Base-by-base conservation (phyloP, 179 eudicot species). In the Dionaea muscipula region DNA sequence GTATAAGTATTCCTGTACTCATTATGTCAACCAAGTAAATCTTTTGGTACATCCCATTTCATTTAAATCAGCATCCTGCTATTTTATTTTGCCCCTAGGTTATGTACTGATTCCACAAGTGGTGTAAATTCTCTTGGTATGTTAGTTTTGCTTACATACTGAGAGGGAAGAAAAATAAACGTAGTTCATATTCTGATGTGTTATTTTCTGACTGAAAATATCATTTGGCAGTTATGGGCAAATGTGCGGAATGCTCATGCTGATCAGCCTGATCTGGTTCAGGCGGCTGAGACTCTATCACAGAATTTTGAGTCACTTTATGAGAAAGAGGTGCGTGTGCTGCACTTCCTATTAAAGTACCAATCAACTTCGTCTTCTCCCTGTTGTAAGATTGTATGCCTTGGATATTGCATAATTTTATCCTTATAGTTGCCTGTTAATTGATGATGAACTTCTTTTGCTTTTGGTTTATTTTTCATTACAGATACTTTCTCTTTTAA, bases 321-420 rank as follows among this genome's bases (percentile, higher is more conserved):
- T 64, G 84, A 75, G 56, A 72, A 79, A 65, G 96, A 91, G 96
- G 99, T 91, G 44, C 56, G 73, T 55, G 33, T 28, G 48, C 35
- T 43, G 24, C 22, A 36, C 31, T 41, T 47, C 17, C 52, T 17
- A 22, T 47, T 26, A 47, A 26, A 18, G 5, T 26, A 26, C 17
- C 20, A 17, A 25, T 26, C 48, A 50, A 16, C 21, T 21, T 31
- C n/a, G 43, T 33, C 23, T 57, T 26, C 35, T 14, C 0, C n/a
- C 51, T 56, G 45, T 15, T 35, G 22, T 21, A 31, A 8, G 19
- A 15, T n/a, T 39, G 21, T 19, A 19, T 8, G 17, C 19, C 7
- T 6, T n/a, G 8, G 6, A 17, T 17, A 17, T 43, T 17, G 47
- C 20, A 43, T 9, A 15, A 8, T 39, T 0, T 11, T 16, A 39